Base-by-base conservation (phyloP, 1,284 basidiomycete genomes). In the Agroathelia rolfsii region DNA sequence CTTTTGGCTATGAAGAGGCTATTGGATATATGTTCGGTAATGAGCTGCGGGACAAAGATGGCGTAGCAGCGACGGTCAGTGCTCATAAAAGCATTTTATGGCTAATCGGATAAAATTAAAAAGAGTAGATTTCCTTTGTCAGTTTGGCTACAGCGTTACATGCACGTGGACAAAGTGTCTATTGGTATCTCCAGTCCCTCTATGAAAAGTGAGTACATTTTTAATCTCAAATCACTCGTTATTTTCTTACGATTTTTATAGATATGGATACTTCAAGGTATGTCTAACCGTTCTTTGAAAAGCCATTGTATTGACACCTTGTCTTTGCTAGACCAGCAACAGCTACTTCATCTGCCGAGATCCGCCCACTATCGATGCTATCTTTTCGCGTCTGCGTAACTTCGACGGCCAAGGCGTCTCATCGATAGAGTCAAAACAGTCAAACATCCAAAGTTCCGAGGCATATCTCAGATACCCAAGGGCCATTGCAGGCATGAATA, bases 1-100 rank as follows among this genome's bases (percentile, higher is more conserved):
- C 70, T 0, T 88, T 89, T 50, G 84, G 78, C 6, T 90, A 90
- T 45, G 86, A 90, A 52, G 86, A 90, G 53, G 87, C 87, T 1
- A 87, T 90, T 35, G 83, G 86, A 2, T 90, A 72, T 48, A 87
- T 88, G 83, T 76, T 86, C 49, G 82, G 82, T 9, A 58, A 67
- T 5, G 61, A 74, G 27, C 72, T 89, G 41, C 66, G 81, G 19
- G 87, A 90, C 49, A 90, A 90, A 48, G 86, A 90, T 48, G 86
- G 86, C 3, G 72, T 89, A 28, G 70, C 81, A 35, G 79, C 82
- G 3, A 73, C 76, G 14, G 82, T 85, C 41, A 44, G 61, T 39
- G 8, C 18, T 25, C 25, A 18, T 19, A 5, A 19, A 32, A 6
- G 2, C 13, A 21, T 17, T 12, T 26, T 7, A 13, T 10, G 32